Evolutionary conservation across 2,329 filamentous ascomycete species (phyloP), one percentile per base, ranked within the genome.

Genomic region (Penicillium sp.): DNA sequence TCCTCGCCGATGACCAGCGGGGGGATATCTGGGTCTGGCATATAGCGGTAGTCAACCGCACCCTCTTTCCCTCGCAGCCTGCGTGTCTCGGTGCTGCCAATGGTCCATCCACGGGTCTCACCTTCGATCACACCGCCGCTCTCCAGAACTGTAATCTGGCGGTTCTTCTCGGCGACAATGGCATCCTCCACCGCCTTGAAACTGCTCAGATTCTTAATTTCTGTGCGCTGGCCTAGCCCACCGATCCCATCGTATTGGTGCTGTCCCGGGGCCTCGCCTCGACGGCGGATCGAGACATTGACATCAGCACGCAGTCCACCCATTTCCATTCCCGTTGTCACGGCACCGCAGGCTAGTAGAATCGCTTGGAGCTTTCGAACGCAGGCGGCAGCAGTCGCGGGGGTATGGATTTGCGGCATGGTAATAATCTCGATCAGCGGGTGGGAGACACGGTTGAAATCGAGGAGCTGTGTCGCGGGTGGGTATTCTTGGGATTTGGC

Each of bases 361-460:
- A 96, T 82, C 9, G 86, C 83, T 79, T 98, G 94, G 15, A 98
- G 86, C 78, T 98, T 98, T 58, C 91, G 86, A 44, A 98, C 93
- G 60, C 93, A 87, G 2, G 93, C 92, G 4, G 93, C 93, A 7
- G 95, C 95, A 1, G 93, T 96, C 12, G 89, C 87, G 0, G 94
- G 92, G 64, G 92, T 87, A 73, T 96, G 93, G 44, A 98, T 91
- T 58, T 96, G 88, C 0, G 95, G 95, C 51, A 91, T 83, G 0
- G 94, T 97, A 68, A 99, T 98, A 68, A 99, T 95, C 77, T 99
- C 95, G 65, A 99, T 90, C 51, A 99, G 83, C 4, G 95, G 93
- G 56, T 93, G 86, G 2, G 93, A 95, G 3, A 95, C 93, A 30
- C 95, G 90, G 75, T 98, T 98, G 79, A 97, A 93, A 75, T 99